Evolutionary conservation across 495 filamentous ascomycete genomes (phyloP).

Genomic region (Lichina pygmaea): DNA sequence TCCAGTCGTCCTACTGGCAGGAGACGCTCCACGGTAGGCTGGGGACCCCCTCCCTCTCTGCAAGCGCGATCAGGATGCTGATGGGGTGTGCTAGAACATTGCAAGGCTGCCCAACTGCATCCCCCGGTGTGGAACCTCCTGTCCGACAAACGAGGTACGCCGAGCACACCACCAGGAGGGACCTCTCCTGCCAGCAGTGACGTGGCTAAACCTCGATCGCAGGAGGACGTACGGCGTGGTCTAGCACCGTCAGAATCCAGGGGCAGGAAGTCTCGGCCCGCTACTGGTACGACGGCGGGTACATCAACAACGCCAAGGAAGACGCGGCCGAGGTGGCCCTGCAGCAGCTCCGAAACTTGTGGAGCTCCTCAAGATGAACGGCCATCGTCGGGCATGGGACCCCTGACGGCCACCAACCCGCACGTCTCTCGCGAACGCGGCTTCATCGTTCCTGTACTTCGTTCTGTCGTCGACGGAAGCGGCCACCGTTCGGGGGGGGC

Average conservation of each 20-base stretch:
- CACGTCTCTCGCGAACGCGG: too few relatives aligned
- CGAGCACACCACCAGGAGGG: not conserved
- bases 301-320: constrained; percentile 66
- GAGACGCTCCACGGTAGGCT: constrained; percentile 1
- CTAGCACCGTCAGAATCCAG: constrained; percentile 35
- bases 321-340: constrained; percentile 65
- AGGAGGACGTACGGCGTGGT: constrained; percentile 89
- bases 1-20: constrained; percentile 1
- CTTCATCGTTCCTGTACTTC: too few relatives aligned
- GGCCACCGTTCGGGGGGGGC: too few relatives aligned
- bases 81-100: constrained; percentile 23
- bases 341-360: not conserved
- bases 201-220: not conserved
- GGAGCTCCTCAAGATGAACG: not conserved
- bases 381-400: too few relatives aligned
- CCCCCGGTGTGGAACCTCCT: constrained; percentile 41
- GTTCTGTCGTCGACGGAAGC: too few relatives aligned
- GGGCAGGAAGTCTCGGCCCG: constrained; percentile 32
- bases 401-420: too few relatives aligned
- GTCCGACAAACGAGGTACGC: constrained; percentile 52
- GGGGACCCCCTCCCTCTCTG: not conserved
- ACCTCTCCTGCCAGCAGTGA: not conserved
- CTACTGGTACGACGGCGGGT: constrained; percentile 79
- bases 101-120: constrained; percentile 23
- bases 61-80: not conserved